A percentile compares a stretch with the other conserved stretches of the same genome.
Evolutionary conservation across 2,329 filamentous ascomycete species (phyloP).

Genomic region (Fusarium sororula): DNA sequence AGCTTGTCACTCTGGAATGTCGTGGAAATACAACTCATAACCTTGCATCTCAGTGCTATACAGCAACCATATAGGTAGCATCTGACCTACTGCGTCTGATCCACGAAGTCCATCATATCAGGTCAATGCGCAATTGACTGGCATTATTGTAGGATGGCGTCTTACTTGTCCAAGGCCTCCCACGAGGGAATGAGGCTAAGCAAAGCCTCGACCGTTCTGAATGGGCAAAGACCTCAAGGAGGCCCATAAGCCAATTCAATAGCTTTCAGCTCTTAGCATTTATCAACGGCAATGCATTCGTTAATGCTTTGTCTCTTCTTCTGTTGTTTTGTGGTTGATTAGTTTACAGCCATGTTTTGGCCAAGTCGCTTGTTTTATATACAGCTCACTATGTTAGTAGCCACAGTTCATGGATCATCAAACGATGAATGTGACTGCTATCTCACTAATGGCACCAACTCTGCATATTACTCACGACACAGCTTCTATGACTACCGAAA

Average conservation of each 20-base stretch:
- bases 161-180: constrained; percentile 18
- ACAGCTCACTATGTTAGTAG: constrained; percentile 7
- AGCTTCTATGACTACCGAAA: constrained; percentile 61
- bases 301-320: background rate
- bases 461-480: constrained; percentile 56
- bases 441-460: constrained; percentile 56
- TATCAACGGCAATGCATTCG: background rate
- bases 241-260: background rate
- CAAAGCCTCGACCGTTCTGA: constrained; percentile 21
- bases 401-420: constrained; percentile 1
- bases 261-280: background rate
- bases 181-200: constrained; percentile 30
- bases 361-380: background rate
- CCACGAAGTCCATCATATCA: no score
- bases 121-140: no score
- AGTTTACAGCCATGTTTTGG: constrained; percentile 7
- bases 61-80: background rate
- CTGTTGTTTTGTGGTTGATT: background rate
- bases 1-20: background rate
- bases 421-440: constrained; percentile 57
- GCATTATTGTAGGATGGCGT: background rate
- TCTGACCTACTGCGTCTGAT: background rate
- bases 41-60: background rate
- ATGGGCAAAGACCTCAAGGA: constrained; percentile 3
- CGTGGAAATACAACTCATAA: background rate